These are phyloP conservation scores for Plasmodium vinckei DNA, from an alignment of 169 alveolate species.

Conservation along the genomic window DNA sequence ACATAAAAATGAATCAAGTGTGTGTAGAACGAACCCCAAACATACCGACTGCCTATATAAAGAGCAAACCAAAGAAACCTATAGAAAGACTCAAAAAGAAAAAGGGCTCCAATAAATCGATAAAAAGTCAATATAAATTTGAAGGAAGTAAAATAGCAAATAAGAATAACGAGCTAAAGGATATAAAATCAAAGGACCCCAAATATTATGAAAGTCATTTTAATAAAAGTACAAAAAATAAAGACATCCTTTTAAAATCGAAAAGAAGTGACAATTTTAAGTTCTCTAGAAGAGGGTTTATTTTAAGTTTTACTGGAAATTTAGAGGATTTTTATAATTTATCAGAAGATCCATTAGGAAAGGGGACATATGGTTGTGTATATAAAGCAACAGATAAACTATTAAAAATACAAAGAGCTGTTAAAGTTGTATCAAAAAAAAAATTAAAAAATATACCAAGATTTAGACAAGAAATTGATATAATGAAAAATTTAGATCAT, in stretches of 20 bases:
- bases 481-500: constrained; percentile 93
- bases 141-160: constrained; percentile 7
- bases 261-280: constrained; percentile 39
- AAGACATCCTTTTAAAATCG: constrained; percentile 10
- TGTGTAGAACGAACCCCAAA: too few species aligned
- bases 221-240: neutral
- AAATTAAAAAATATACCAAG: constrained; percentile 85
- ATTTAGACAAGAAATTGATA: constrained; percentile 89
- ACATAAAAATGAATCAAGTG: too few species aligned
- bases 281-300: constrained; percentile 76
- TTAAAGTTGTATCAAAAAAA: constrained; percentile 85
- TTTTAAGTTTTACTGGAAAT: constrained; percentile 77
- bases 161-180: constrained; percentile 2
- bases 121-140: neutral
- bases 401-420: constrained; percentile 81
- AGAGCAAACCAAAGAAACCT: neutral
- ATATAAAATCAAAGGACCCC: constrained; percentile 13
- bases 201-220: neutral
- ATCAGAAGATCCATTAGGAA: constrained; percentile 82
- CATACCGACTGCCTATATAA: neutral
- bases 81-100: constrained; percentile 10
- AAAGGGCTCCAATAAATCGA: constrained; percentile 18
- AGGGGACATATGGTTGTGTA: constrained; percentile 90
- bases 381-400: constrained; percentile 83
- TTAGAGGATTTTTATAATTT: constrained; percentile 76